Evolutionary conservation across 2,329 filamentous ascomycete genomes (phyloP).

Genomic region (Fusarium liriodendri): DNA sequence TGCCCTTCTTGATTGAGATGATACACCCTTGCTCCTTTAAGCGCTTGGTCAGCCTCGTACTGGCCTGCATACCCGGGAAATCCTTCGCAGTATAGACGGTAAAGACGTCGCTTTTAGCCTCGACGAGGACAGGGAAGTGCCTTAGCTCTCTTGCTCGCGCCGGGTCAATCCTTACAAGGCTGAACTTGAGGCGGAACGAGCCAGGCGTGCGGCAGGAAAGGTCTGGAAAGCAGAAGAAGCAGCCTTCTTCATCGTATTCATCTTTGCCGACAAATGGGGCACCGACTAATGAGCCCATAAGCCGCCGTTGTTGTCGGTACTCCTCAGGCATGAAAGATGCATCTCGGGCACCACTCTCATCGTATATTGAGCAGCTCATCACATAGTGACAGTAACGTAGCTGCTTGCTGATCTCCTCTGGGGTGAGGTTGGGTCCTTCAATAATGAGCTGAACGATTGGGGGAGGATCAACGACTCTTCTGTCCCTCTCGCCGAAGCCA

Average conservation of each 20-base stretch:
- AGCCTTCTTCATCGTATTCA: constrained; percentile 78
- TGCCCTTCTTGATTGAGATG: constrained; percentile 89
- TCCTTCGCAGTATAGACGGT: constrained; percentile 87
- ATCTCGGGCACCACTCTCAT: constrained; percentile 74
- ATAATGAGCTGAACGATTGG: constrained; percentile 82
- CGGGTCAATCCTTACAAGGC: constrained; percentile 77
- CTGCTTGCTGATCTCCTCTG: constrained; percentile 63
- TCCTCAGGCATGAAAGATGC: constrained; percentile 79
- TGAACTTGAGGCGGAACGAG: constrained; percentile 79
- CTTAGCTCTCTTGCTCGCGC: constrained; percentile 58
- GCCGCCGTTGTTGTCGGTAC: constrained; percentile 75
- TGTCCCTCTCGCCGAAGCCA: constrained; percentile 84
- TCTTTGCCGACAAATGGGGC: constrained; percentile 82
- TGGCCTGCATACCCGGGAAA: constrained; percentile 86
- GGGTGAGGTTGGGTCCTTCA: constrained; percentile 65
- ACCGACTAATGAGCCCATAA: constrained; percentile 84
- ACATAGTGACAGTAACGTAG: constrained; percentile 75
- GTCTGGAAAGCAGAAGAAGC: constrained; percentile 89
- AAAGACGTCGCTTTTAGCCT: constrained; percentile 75
- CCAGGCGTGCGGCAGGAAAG: constrained; percentile 83
- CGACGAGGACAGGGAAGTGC: constrained; percentile 62
- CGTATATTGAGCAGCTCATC: constrained; percentile 81
- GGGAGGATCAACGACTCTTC: constrained; percentile 84
- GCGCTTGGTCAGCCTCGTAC: constrained; percentile 77
- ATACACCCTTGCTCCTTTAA: constrained; percentile 84